Evolutionary conservation across 2,329 filamentous ascomycete genomes (phyloP), one percentile per base, ranked within the genome.

Genomic region (Fusarium circinatum): DNA sequence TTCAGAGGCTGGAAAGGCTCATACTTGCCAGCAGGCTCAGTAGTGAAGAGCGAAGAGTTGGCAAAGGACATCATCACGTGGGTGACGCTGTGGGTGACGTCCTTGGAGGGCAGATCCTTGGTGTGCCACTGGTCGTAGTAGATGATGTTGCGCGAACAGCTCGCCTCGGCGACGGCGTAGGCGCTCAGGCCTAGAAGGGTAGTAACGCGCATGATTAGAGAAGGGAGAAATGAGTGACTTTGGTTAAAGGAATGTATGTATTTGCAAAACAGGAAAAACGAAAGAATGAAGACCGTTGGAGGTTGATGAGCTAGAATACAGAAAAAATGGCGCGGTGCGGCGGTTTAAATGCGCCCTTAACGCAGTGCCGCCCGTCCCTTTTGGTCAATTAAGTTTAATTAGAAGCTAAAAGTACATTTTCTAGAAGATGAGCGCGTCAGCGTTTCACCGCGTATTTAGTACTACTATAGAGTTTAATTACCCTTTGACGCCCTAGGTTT

Each of bases 41-140:
- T 83, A 54, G 84, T 86, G 79, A 90, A 90, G 14, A 84, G 76
- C 6, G 83, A 82, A 0, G 87, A 87, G 57, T 82, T 82, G 56
- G 89, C 88, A 69, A 90, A 90, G 5, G 85, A 84, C 70, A 89
- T 87, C 67, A 88, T 85, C 36, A 89, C 88, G 74, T 90, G 85
- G 30, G 86, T 89, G 71, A 90, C 84, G 32, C 84, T 81, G 5
- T 81, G 74, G 0, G 85, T 86, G 30, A 84, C 68, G 3, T 79
- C 74, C 47, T 79, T 82, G 65, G 78, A 47, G 1, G 82, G 86
- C 1, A 86, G 78, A 18, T 73, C 78, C 6, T 70, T 67, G 3
- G 73, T 82, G 66, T 88, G 85, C 62, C 80, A 87, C 84, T 86
- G 69, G 71, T 87, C 86, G 74, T 84, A 84, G 71, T 87, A 87